Evolutionary conservation across 2,329 filamentous ascomycete genomes (phyloP).

Genomic region (Neofusicoccum kwambonambiense): DNA sequence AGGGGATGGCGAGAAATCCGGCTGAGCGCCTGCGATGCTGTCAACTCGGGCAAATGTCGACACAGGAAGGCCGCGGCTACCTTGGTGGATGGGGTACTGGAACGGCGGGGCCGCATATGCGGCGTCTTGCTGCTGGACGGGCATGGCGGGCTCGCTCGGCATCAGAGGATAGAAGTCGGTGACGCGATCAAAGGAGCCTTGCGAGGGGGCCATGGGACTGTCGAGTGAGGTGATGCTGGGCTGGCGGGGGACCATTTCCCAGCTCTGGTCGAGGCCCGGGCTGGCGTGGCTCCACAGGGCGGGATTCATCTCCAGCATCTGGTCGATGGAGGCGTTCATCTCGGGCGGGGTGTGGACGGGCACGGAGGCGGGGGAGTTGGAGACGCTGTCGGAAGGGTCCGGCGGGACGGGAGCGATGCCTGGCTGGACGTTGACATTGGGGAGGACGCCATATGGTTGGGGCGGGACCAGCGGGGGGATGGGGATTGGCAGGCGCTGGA

Average conservation of each 20-base stretch:
- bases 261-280: slow-evolving; percentile 14
- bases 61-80: not conserved
- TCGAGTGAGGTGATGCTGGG: slow-evolving; percentile 14
- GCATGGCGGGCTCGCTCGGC: not conserved
- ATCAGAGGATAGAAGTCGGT: slow-evolving; percentile 9
- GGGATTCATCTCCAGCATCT: slow-evolving; percentile 13
- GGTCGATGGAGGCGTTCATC: slow-evolving; percentile 18
- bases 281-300: slow-evolving; percentile 13
- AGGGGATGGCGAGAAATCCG: slow-evolving; percentile 8
- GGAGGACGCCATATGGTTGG: not conserved
- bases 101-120: not conserved
- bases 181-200: slow-evolving; percentile 8
- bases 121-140: not conserved
- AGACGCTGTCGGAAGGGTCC: slow-evolving; percentile 11
- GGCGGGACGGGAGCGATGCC: not conserved
- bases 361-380: slow-evolving; percentile 17
- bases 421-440: not conserved
- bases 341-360: slow-evolving; percentile 16
- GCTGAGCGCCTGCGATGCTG: not conserved
- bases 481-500: slow-evolving; percentile 10
- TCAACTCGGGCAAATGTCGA: not conserved
- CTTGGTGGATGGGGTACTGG: slow-evolving; percentile 3
- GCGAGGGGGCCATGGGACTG: slow-evolving; percentile 8
- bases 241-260: slow-evolving; percentile 17
- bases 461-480: slow-evolving; percentile 7